Conservation (phyloP, 1,284 basidiomycete genomes). For the Pholiota adiposa region DNA sequence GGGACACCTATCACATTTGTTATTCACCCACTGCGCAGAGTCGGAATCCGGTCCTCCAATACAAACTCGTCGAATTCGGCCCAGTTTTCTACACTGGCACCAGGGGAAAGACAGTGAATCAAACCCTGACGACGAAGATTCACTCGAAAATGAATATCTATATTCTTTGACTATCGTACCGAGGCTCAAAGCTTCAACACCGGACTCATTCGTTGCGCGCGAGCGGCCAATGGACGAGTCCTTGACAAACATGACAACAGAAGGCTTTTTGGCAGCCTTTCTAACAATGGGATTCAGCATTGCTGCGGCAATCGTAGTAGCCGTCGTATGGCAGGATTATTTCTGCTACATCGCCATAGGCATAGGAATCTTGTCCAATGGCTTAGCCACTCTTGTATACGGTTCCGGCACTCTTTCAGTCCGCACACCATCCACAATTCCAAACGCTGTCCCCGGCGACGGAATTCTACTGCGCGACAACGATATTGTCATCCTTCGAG, state of each 20-base stretch:
- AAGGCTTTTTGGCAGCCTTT: not conserved
- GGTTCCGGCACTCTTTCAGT: conserved; percentile 17
- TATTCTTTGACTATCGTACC: not conserved
- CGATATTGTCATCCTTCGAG: conserved; percentile 13
- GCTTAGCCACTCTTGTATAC: conserved; percentile 16
- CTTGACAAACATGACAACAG: not conserved
- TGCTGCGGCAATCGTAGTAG: not conserved
- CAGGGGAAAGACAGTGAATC: too few relatives aligned
- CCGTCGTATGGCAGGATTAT: not conserved
- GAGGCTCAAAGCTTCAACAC: not conserved
- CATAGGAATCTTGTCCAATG: conserved; percentile 14
- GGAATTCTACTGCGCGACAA: conserved; percentile 7
- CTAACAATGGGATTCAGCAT: not conserved
- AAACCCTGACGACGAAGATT: too few relatives aligned
- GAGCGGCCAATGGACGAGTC: not conserved
- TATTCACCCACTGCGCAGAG: conserved; percentile 10
- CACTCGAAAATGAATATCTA: not conserved
- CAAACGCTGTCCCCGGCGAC: conserved; percentile 12
- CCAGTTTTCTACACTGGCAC: too few relatives aligned
- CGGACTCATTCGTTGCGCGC: not conserved
- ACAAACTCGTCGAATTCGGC: too few relatives aligned
- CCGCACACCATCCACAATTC: conserved; percentile 7
- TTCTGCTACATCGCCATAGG: not conserved
- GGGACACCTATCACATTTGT: conserved; percentile 17
- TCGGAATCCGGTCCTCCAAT: not conserved